These are phyloP conservation scores for Holtermanniella nyarrowii DNA, from an alignment of 768 basidiomycete genomes.

Conservation along the genomic window DNA sequence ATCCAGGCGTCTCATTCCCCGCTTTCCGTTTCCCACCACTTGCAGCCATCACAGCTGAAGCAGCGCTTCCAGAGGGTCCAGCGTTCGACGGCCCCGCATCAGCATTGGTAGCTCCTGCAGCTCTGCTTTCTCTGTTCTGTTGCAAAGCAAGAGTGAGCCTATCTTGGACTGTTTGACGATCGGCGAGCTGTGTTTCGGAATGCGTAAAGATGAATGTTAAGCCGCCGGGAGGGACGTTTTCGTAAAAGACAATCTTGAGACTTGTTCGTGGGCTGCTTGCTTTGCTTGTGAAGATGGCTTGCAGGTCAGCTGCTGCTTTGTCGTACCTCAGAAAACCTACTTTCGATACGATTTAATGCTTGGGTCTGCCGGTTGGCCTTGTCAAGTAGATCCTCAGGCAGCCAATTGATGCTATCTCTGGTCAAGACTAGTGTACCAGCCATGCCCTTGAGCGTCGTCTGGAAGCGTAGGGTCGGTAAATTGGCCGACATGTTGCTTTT, in stretches of 20 bases:
- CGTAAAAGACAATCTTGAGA: slow-evolving; percentile 37
- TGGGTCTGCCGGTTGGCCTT: slow-evolving; percentile 5
- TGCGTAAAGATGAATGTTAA: slow-evolving; percentile 37
- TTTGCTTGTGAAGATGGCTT: slow-evolving; percentile 40
- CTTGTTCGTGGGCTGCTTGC: slow-evolving; percentile 29
- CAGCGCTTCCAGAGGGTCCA: background rate
- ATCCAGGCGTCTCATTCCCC: background rate
- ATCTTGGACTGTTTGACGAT: slow-evolving; percentile 33
- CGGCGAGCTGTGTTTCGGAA: slow-evolving; percentile 12
- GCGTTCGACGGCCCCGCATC: slow-evolving; percentile 1
- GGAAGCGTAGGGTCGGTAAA: background rate
- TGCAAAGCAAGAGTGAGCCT: slow-evolving; percentile 30
- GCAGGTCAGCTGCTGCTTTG: background rate
- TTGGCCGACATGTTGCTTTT: background rate
- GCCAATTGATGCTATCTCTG: slow-evolving; percentile 65
- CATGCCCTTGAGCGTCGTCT: slow-evolving; percentile 68
- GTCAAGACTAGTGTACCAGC: slow-evolving; percentile 66
- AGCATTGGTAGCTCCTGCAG: slow-evolving; percentile 7
- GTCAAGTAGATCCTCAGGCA: slow-evolving; percentile 47
- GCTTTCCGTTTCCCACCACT: background rate
- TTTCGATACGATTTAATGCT: slow-evolving; percentile 8
- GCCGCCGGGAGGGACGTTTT: slow-evolving; percentile 32
- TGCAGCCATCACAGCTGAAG: background rate
- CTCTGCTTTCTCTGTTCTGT: slow-evolving; percentile 15
- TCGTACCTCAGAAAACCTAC: background rate